A percentile compares a stretch with the other conserved stretches of the same genome.
phyloP scores from a whole-genome alignment of 768 basidiomycete genomes.

The Termitomyces bulborhizus region DNA sequence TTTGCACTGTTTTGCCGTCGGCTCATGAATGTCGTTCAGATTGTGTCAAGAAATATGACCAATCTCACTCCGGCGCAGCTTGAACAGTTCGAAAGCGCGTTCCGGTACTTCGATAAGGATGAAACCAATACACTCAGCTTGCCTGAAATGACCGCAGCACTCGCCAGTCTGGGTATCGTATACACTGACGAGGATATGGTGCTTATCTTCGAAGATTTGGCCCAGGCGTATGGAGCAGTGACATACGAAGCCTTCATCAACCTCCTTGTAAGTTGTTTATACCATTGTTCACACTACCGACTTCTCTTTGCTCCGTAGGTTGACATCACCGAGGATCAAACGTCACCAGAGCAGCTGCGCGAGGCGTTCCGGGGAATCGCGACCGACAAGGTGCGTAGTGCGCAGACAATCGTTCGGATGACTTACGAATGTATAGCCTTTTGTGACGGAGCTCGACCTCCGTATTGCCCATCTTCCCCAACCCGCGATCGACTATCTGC shows the following conservation, averaged over 20 bases:
- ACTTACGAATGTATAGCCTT: slow-evolving; percentile 49
- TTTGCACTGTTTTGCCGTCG: background rate
- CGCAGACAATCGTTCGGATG: background rate
- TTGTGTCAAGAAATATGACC: slow-evolving; percentile 89
- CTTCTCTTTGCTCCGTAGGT: slow-evolving; percentile 44
- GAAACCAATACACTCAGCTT: slow-evolving; percentile 82
- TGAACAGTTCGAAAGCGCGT: slow-evolving; percentile 95
- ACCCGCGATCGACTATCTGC: slow-evolving; percentile 73
- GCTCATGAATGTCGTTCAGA: slow-evolving; percentile 37
- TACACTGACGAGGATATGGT: slow-evolving; percentile 91
- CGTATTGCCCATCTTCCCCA: slow-evolving; percentile 75
- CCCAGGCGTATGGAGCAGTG: slow-evolving; percentile 79
- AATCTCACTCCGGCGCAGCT: slow-evolving; percentile 94
- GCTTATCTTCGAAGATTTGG: slow-evolving; percentile 73
- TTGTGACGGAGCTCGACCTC: slow-evolving; percentile 91
- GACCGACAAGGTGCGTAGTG: slow-evolving; percentile 65
- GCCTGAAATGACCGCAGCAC: slow-evolving; percentile 87
- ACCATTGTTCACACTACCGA: background rate
- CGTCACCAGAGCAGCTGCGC: slow-evolving; percentile 84
- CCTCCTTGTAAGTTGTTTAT: slow-evolving; percentile 58
- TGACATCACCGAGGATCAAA: slow-evolving; percentile 94
- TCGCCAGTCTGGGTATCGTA: slow-evolving; percentile 90
- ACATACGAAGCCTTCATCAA: slow-evolving; percentile 94
- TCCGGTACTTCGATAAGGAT: slow-evolving; percentile 96
- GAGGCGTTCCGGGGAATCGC: slow-evolving; percentile 93